Conservation (phyloP, 169 alveolate genomes). For the Plasmodium ovale region DNA sequence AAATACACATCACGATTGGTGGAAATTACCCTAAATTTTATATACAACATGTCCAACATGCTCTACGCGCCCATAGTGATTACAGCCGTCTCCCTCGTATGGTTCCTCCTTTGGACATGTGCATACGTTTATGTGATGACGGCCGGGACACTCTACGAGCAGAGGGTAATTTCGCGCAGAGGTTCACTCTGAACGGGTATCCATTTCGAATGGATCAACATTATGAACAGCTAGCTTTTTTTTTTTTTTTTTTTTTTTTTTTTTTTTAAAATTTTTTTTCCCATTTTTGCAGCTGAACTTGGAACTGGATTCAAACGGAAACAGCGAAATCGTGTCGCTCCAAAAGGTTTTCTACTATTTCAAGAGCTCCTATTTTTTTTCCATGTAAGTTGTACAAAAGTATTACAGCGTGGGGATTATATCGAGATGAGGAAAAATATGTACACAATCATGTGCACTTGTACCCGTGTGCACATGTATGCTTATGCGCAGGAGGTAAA, state of each 20-base stretch:
- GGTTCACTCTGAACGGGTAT: neutral
- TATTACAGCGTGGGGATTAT: neutral
- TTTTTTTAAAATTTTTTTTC: neutral
- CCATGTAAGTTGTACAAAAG: conserved; percentile 14
- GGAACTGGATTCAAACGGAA: conserved; percentile 54
- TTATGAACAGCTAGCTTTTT: neutral
- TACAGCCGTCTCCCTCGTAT: conserved; percentile 8
- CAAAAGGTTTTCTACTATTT: conserved; percentile 50
- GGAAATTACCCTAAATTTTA: conserved; percentile 26
- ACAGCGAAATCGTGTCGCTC: conserved; percentile 55
- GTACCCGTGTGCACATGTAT: neutral
- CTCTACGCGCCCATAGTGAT: conserved; percentile 30
- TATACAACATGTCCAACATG: conserved; percentile 14
- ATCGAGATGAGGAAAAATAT: neutral
- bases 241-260: neutral
- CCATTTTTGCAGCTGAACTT: conserved; percentile 9
- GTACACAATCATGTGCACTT: neutral
- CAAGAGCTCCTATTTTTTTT: conserved; percentile 50
- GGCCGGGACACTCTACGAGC: conserved; percentile 25
- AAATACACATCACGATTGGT: conserved; percentile 40
- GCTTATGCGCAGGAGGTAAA: too few species aligned
- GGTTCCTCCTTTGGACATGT: conserved; percentile 28
- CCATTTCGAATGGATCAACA: neutral
- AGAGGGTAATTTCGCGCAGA: conserved; percentile 25
- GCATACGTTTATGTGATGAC: conserved; percentile 42